These are phyloP conservation scores for Vitis hybrid DNA, from an alignment of 177 flowering plant species.

Conservation along the genomic window DNA sequence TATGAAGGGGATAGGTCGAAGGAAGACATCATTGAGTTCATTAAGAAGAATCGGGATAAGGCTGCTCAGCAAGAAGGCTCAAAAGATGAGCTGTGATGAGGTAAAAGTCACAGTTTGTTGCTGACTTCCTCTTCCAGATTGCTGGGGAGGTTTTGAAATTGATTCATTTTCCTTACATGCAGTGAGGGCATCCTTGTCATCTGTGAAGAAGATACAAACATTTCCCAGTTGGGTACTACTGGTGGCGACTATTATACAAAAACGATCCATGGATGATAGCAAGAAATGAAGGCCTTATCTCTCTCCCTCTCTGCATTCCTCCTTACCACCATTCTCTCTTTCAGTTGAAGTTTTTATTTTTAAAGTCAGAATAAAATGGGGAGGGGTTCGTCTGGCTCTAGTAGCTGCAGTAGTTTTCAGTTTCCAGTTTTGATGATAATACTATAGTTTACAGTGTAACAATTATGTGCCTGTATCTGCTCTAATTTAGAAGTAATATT, in stretches of 20 bases:
- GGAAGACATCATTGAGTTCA: constrained; percentile 74
- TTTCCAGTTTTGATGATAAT: not conserved
- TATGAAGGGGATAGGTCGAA: constrained; percentile 81
- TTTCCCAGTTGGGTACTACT: not conserved
- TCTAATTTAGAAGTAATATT: not conserved
- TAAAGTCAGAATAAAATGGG: constrained; percentile 1
- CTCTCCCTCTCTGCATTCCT: not conserved
- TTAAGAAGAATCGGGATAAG: constrained; percentile 62
- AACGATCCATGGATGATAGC: not conserved
- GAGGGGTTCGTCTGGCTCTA: not conserved
- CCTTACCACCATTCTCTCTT: not conserved
- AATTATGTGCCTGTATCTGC: not conserved
- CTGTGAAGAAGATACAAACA: constrained; percentile 1
- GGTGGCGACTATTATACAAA: not conserved
- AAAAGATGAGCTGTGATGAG: not conserved
- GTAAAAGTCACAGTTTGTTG: not conserved
- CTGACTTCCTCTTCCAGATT: not conserved
- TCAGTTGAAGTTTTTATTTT: too few species aligned
- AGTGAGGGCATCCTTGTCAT: not conserved
- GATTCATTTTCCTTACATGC: not conserved
- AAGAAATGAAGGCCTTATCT: not conserved
- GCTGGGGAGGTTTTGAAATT: too few species aligned
- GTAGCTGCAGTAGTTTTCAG: constrained; percentile 7
- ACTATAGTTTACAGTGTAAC: constrained; percentile 5
- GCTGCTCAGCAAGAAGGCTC: constrained; percentile 16